Base-by-base conservation (phyloP, 2,329 filamentous ascomycete species). In the Ascosphaera aggregata region DNA sequence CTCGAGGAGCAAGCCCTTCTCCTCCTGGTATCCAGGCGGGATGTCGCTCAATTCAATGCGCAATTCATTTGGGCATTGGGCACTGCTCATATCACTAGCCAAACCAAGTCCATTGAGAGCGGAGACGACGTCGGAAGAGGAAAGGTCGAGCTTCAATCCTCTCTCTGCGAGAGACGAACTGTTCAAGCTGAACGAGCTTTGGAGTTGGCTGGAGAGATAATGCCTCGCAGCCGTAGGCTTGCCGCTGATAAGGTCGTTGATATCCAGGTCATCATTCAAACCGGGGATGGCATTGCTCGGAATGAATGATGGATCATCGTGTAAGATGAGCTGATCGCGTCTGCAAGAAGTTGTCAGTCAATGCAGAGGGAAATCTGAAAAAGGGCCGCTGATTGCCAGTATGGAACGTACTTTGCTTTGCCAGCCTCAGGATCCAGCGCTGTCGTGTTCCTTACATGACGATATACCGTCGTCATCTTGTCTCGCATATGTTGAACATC, bases 231-330 rank as follows among this genome's bases (percentile, higher is more conserved):
- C 48, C 40, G 42, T 46, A 4, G 56, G 47, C 4, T 58, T 51
- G 2, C 54, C 45, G 9, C 49, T 46, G n/a, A 57, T 42, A 11
- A 27, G 5, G 22, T 61, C 51, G 30, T 69, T 52, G 2, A 56
- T 53, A 9, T 57, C 56, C 13, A 73, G 50, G 38, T 71, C 64
- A 17, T 71, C 52, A 22, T 74, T 63, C 41, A 77, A 62, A 1
- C 66, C 61, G 1, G 74, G 70, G 18, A 82, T 60, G 24, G 63
- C 61, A 24, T 73, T 64, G 34, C 76, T 71, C 0, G 76, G 73
- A 8, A 80, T 57, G 51, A 95, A 94, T 34, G 71, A 66, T 1
- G 84, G 82, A 49, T 95, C 86, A 49, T 95, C 81, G 40, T 70
- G 63, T 2, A 95, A 63, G 2, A 82, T 62, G 41, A 94, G 73